A percentile compares a stretch with the other conserved stretches of the same genome.
These are phyloP conservation scores for Pelagomonas calceolata DNA, from an alignment of 108 stramenopile genomes.

Conservation along the genomic window DNA sequence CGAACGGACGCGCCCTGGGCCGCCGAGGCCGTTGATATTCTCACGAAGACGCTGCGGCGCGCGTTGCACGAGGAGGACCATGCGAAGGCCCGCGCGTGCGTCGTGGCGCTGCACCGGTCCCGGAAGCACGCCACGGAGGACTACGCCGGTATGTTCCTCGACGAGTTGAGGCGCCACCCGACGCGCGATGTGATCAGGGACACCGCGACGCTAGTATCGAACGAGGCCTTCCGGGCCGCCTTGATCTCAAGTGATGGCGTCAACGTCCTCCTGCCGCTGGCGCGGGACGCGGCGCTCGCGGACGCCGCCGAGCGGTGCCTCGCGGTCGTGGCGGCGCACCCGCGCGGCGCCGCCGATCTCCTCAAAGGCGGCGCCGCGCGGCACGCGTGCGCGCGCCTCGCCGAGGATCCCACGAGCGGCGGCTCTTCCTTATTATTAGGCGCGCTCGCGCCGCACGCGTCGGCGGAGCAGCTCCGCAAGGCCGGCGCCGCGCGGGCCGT, in stretches of 20 bases:
- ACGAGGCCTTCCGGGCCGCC: slow-evolving; percentile 2
- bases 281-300: neutral
- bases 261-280: slow-evolving; percentile 8
- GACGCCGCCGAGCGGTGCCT: neutral
- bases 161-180: slow-evolving; percentile 7
- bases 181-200: slow-evolving; percentile 4
- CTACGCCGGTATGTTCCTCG: slow-evolving; percentile 7
- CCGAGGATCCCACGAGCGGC: neutral
- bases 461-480: too few relatives aligned
- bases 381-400: slow-evolving; percentile 6
- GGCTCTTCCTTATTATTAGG: too few relatives aligned
- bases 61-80: slow-evolving; percentile 1
- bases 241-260: neutral
- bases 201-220: neutral
- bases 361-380: neutral
- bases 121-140: neutral
- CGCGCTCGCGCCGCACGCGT: too few relatives aligned
- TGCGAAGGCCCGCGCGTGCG: neutral
- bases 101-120: slow-evolving; percentile 10
- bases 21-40: too few relatives aligned
- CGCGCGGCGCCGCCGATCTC: neutral
- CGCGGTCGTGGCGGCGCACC: neutral
- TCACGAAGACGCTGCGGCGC: too few relatives aligned
- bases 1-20: too few relatives aligned
- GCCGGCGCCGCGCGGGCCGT: too few relatives aligned